Percentiles rank a stretch among this genome's conserved stretches.
phyloP scores from a whole-genome alignment of 306 rosid species.

The Vigna radiata region DNA sequence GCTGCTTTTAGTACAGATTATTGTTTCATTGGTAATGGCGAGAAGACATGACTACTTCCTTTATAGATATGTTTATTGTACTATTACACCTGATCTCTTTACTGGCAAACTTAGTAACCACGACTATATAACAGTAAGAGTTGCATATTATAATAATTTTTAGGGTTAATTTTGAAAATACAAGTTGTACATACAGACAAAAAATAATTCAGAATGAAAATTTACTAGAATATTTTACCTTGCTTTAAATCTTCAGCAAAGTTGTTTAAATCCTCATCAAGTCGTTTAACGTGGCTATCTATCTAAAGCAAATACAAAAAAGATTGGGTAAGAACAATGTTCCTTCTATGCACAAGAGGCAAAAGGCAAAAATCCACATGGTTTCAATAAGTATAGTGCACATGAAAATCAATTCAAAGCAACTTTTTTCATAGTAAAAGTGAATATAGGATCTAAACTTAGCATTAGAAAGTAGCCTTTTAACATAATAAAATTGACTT shows the following conservation, averaged over 20 bases:
- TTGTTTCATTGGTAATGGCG: constrained; percentile 9
- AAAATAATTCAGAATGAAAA: constrained; percentile 39
- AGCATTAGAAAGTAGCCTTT: too few relatives aligned
- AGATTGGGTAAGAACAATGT: constrained; percentile 41
- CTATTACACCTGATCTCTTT: background rate
- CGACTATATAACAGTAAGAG: constrained; percentile 22
- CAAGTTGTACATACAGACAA: constrained; percentile 27
- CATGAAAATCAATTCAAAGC: constrained; percentile 33
- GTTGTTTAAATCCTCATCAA: constrained; percentile 91
- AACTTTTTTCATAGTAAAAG: background rate
- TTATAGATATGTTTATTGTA: constrained; percentile 20
- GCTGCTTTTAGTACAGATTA: constrained; percentile 4
- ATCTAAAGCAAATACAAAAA: constrained; percentile 66
- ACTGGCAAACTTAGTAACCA: background rate
- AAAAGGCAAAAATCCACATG: constrained; percentile 17
- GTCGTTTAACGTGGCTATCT: constrained; percentile 94
- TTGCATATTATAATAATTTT: constrained; percentile 2
- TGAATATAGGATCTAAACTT: constrained; percentile 4
- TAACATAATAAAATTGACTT: too few relatives aligned
- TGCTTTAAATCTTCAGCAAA: constrained; percentile 96
- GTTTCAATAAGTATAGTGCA: constrained; percentile 7
- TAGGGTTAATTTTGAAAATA: background rate
- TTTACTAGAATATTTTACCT: constrained; percentile 59
- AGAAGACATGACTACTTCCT: constrained; percentile 5
- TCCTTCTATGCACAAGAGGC: constrained; percentile 34